Conservation (phyloP, 2,329 filamentous ascomycete genomes). For the Teratosphaeria viscida region DNA sequence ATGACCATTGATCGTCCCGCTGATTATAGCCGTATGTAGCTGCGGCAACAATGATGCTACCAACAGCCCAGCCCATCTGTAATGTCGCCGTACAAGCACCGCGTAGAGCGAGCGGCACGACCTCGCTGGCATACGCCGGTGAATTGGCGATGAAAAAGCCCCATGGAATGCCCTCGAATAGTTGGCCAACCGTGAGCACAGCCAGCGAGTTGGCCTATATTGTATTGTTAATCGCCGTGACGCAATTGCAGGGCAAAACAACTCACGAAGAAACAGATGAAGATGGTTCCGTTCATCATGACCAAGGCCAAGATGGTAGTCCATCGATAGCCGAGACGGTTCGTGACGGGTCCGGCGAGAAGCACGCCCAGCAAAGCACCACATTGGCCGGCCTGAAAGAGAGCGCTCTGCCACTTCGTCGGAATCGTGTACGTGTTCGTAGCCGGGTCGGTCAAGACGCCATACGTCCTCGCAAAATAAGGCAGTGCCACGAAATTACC, state of each 20-base stretch:
- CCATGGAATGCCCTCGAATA: conserved; percentile 51
- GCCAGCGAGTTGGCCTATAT: conserved; percentile 31
- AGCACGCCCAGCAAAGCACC: conserved; percentile 50
- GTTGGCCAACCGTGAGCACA: conserved; percentile 41
- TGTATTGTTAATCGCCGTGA: conserved; percentile 1
- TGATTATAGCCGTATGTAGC: conserved; percentile 38
- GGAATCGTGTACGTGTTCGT: conserved; percentile 30
- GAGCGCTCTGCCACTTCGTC: conserved; percentile 46
- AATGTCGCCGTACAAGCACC: conserved; percentile 47
- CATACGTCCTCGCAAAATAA: conserved; percentile 36
- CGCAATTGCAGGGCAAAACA: not conserved
- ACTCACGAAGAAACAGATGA: conserved; percentile 44
- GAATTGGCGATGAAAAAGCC: conserved; percentile 54
- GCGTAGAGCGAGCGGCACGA: conserved; percentile 45
- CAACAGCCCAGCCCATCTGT: conserved; percentile 54
- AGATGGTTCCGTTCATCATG: conserved; percentile 46
- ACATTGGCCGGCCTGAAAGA: conserved; percentile 43
- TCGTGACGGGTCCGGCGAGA: conserved; percentile 48
- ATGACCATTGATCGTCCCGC: conserved; percentile 12
- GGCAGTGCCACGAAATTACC: conserved; percentile 44
- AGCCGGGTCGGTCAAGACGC: conserved; percentile 23
- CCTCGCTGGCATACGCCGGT: conserved; percentile 49
- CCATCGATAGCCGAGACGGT: conserved; percentile 47
- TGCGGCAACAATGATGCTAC: conserved; percentile 46
- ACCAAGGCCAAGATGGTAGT: conserved; percentile 44